Base-by-base conservation (phyloP, 2,329 filamentous ascomycete species). In the Leptoxyphium fumago region DNA sequence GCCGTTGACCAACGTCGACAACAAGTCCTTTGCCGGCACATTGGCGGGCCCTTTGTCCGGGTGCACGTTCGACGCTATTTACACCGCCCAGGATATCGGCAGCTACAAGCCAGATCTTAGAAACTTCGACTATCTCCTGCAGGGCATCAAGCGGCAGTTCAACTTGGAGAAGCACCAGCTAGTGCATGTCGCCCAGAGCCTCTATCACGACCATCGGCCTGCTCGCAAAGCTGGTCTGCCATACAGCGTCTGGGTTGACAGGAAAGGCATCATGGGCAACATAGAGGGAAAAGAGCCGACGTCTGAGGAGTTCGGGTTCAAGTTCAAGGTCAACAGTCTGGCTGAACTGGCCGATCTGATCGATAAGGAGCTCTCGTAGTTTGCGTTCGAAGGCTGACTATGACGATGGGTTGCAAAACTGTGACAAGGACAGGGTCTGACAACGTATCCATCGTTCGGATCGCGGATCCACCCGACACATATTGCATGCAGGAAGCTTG, bases 51-150 rank as follows among this genome's bases (percentile, higher is more conserved):
- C 72, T 21, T 62, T 84, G 10, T 57, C 64, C 14, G 71, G 69
- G 0, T 67, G 74, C 18, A 51, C 65, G 10, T 80, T 85, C 53
- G 79, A 82, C 52, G 70, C 71, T 10, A 66, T 83, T 18, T 76
- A 81, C 60, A 84, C 80, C 2, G 82, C 82, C 1, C 68, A 86
- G 61, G 74, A 82, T 39, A 75, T 86, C 43, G 80, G 82, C 1
- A 70, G 67, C 6, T 87, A 86, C 60, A 87, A 87, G 64, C 83
- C 83, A 0, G 64, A 73, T 48, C 57, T 62, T 32, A 58, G 58
- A 26, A 85, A 84, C 53, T 87, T 87, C 50, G 66, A 73, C 45
- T 80, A 81, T 55, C 64, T 86, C 61, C 64, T 84, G 11, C 57
- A 60, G 11, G 65, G 71, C 29, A 70, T 74, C 14, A 62, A 71